phyloP scores from a whole-genome alignment of 2,329 filamentous ascomycete genomes.

The Cladophialophora yegresii region DNA sequence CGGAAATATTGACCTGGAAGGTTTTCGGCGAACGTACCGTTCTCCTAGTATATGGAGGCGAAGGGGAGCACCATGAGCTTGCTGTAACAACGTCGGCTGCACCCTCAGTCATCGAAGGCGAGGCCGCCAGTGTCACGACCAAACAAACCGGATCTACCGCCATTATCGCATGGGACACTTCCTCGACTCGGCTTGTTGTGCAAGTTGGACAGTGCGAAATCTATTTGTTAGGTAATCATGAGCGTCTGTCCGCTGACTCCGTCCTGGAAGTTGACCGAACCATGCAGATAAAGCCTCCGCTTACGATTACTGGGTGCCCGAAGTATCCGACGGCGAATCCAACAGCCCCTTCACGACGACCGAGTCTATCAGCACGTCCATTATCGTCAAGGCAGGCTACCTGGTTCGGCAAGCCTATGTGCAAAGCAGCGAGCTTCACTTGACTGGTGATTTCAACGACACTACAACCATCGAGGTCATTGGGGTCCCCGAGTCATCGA shows the following conservation, averaged over 20 bases:
- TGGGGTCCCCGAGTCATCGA: constrained; percentile 56
- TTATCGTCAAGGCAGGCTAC: constrained; percentile 7
- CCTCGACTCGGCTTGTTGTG: constrained; percentile 49
- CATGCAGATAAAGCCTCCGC: constrained; percentile 43
- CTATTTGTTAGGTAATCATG: constrained; percentile 34
- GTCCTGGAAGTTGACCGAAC: neutral
- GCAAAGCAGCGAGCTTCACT: constrained; percentile 57
- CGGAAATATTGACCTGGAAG: constrained; percentile 49
- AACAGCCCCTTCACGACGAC: constrained; percentile 45
- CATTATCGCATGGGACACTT: constrained; percentile 58
- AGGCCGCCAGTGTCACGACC: neutral
- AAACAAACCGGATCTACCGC: constrained; percentile 18
- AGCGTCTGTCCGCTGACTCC: neutral
- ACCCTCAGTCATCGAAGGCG: constrained; percentile 12
- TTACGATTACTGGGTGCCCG: constrained; percentile 50
- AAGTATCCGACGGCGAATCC: constrained; percentile 40
- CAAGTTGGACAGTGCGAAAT: constrained; percentile 41
- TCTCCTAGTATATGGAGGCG: constrained; percentile 46
- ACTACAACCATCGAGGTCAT: constrained; percentile 70
- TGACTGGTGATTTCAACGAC: constrained; percentile 71
- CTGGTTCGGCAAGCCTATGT: neutral
- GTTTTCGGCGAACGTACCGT: constrained; percentile 35
- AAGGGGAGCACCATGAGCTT: constrained; percentile 46
- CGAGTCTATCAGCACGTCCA: neutral
- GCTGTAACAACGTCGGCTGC: constrained; percentile 39